A percentile compares a stretch with the other conserved stretches of the same genome.
Conservation (phyloP, 139 green algal genomes). For the Mesostigma viride region DNA sequence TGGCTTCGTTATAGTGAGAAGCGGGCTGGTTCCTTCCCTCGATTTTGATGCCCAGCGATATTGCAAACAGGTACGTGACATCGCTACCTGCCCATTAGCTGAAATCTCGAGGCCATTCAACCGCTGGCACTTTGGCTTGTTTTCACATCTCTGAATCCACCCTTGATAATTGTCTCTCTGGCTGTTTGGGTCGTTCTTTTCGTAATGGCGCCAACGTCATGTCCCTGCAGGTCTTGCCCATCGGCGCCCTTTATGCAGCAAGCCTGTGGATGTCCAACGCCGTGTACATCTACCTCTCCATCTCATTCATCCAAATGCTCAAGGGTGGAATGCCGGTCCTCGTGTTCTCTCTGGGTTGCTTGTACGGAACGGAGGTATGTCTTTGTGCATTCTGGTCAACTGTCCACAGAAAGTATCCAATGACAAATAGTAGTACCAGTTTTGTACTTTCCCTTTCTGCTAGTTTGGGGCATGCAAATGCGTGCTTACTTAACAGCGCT, state of each 20-base stretch:
- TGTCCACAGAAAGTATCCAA: too few relatives aligned
- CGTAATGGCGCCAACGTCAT: conserved; percentile 20
- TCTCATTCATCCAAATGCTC: conserved; percentile 42
- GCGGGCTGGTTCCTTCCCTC: conserved; percentile 16
- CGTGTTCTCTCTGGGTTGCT: conserved; percentile 37
- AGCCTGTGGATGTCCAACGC: conserved; percentile 54
- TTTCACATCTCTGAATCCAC: not conserved
- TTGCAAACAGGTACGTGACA: not conserved
- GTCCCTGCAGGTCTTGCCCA: conserved; percentile 38
- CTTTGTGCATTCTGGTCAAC: too few relatives aligned
- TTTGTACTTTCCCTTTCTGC: too few relatives aligned
- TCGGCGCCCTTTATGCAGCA: conserved; percentile 40
- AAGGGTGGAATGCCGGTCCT: conserved; percentile 45
- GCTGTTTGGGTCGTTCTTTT: too few relatives aligned
- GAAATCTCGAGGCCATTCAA: not conserved
- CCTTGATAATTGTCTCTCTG: too few relatives aligned
- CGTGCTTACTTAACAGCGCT: too few relatives aligned
- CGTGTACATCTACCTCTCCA: conserved; percentile 43
- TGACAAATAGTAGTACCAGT: too few relatives aligned
- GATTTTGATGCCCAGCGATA: not conserved
- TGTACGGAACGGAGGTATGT: conserved; percentile 36
- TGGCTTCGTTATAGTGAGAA: conserved; percentile 16
- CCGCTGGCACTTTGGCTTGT: not conserved
- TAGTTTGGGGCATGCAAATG: too few relatives aligned
- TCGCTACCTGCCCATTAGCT: not conserved